A percentile compares a stretch with the other conserved stretches of the same genome.
phyloP scores from a whole-genome alignment of 2,329 filamentous ascomycete species.

The Diaporthe caulivora region DNA sequence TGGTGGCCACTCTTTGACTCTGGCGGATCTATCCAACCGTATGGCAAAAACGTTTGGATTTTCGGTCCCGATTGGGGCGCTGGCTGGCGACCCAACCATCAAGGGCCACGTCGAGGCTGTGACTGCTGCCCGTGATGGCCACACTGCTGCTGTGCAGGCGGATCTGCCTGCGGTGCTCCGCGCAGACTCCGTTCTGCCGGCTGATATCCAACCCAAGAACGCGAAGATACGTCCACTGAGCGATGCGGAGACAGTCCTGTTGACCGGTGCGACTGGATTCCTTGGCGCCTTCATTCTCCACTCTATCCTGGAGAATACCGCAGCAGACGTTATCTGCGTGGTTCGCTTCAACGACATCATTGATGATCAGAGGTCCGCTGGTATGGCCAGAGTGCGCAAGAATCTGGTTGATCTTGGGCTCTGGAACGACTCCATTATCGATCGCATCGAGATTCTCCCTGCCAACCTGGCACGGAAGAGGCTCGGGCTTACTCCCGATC shows the following conservation, averaged over 20 bases:
- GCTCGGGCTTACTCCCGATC: conserved; percentile 75
- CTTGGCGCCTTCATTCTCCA: conserved; percentile 81
- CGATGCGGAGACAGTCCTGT: conserved; percentile 75
- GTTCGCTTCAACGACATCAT: conserved; percentile 79
- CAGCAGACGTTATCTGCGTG: conserved; percentile 78
- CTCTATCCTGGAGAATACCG: conserved; percentile 75
- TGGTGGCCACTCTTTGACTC: conserved; percentile 81
- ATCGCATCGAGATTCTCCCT: conserved; percentile 81
- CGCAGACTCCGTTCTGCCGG: conserved; percentile 75
- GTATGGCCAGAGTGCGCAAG: conserved; percentile 78
- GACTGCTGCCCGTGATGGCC: conserved; percentile 77
- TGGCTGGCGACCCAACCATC: conserved; percentile 79
- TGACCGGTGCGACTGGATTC: conserved; percentile 83
- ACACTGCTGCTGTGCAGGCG: conserved; percentile 80
- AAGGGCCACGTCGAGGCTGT: conserved; percentile 80
- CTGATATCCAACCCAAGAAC: conserved; percentile 73
- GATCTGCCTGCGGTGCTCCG: conserved; percentile 78
- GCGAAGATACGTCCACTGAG: conserved; percentile 69
- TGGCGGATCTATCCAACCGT: conserved; percentile 82
- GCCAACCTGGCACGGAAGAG: conserved; percentile 78
- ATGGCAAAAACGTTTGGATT: conserved; percentile 79
- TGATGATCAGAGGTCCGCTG: conserved; percentile 72
- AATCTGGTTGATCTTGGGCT: conserved; percentile 83
- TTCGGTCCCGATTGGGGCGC: conserved; percentile 76
- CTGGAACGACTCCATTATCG: conserved; percentile 82